phyloP scores from a whole-genome alignment of 1,284 basidiomycete species.

The Cryptococcus depauperatus region DNA sequence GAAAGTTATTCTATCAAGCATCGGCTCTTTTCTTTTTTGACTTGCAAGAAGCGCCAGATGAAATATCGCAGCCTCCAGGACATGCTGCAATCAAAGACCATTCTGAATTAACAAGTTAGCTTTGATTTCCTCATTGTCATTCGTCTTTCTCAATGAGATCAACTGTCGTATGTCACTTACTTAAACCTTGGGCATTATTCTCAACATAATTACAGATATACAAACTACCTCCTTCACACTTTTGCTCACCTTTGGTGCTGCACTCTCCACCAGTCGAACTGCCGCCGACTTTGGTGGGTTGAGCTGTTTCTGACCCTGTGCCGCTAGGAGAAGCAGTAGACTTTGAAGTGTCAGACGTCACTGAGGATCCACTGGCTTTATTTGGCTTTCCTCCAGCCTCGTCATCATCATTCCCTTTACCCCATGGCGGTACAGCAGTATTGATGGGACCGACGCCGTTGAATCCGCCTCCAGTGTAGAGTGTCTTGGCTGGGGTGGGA shows the following conservation, averaged over 20 bases:
- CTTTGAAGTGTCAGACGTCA: no score
- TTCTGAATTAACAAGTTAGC: neutral
- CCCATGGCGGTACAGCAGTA: constrained; percentile 6
- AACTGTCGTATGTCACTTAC: neutral
- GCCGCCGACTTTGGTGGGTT: neutral
- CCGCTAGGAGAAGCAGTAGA: neutral
- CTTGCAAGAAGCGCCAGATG: constrained; percentile 1
- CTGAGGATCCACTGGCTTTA: neutral
- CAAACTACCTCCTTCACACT: constrained; percentile 1
- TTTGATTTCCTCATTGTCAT: neutral
- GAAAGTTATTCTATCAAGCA: no score
- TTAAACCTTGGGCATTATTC: constrained; percentile 2
- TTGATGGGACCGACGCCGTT: neutral
- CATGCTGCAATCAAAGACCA: constrained; percentile 1
- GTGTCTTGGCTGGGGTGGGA: constrained; percentile 3
- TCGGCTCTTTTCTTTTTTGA: constrained; percentile 1
- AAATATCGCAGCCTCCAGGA: constrained; percentile 4
- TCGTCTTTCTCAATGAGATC: neutral
- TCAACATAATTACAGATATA: constrained; percentile 7
- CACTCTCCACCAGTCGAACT: neutral
- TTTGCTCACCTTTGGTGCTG: constrained; percentile 2
- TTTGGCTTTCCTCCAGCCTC: neutral
- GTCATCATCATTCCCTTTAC: neutral
- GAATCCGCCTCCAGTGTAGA: constrained; percentile 7
- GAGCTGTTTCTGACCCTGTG: neutral